These are phyloP conservation scores for Chamaecrista fasciculata DNA, from an alignment of 306 rosid genomes.

Conservation along the genomic window DNA sequence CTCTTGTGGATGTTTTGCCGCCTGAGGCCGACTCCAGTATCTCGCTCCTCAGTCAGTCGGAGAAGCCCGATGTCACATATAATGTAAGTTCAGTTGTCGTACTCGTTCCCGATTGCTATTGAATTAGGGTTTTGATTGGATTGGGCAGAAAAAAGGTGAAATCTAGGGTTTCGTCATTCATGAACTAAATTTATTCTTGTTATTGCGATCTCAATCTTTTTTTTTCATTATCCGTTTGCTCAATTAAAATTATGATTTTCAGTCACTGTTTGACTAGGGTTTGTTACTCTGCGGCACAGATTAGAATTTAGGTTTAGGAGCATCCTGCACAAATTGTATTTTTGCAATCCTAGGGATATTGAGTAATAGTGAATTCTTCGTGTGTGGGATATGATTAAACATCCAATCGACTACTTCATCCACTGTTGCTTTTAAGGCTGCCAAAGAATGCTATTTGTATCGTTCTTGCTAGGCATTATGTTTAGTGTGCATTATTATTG, in stretches of 20 bases:
- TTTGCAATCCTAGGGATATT: conserved; percentile 49
- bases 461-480: neutral
- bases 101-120: neutral
- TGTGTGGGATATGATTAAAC: conserved; percentile 45
- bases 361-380: conserved; percentile 45
- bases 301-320: neutral
- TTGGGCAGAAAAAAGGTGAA: neutral
- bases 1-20: conserved; percentile 93
- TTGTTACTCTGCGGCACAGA: neutral
- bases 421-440: conserved; percentile 32
- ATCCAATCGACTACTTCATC: conserved; percentile 42
- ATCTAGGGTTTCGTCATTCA: conserved; percentile 13
- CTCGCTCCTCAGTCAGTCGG: conserved; percentile 95
- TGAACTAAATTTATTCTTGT: neutral
- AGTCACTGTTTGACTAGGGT: neutral
- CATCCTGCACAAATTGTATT: neutral
- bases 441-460: conserved; percentile 20
- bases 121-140: neutral
- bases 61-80: conserved; percentile 97
- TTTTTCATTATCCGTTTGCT: too few species aligned
- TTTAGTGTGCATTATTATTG: conserved; percentile 3
- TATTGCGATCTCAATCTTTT: neutral
- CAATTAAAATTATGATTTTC: too few species aligned
- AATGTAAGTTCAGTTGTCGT: conserved; percentile 41
- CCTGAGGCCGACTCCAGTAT: conserved; percentile 99